Percentiles rank a stretch among this genome's conserved stretches.
These are phyloP conservation scores for Westerdykella aurantiaca DNA, from an alignment of 2,329 filamentous ascomycete species.

Conservation along the genomic window DNA sequence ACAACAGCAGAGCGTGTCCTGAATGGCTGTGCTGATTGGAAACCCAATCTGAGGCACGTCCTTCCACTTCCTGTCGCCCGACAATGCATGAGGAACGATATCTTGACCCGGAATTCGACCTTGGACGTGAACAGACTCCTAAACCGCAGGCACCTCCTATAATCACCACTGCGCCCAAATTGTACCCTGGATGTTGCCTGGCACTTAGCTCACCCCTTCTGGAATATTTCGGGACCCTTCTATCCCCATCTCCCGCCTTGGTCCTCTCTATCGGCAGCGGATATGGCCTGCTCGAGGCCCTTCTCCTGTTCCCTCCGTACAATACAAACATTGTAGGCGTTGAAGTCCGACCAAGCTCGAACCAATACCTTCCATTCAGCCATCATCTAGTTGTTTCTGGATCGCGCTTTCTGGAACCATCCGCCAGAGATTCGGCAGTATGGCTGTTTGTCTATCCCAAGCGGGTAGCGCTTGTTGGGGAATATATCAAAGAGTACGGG, in stretches of 20 bases:
- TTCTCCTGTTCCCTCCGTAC: slow-evolving; percentile 26
- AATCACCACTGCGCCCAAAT: slow-evolving; percentile 15
- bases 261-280: slow-evolving; percentile 47
- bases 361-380: slow-evolving; percentile 41
- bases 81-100: neutral
- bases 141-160: slow-evolving; percentile 6
- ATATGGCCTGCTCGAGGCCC: slow-evolving; percentile 46
- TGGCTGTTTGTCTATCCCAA: slow-evolving; percentile 53
- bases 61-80: neutral
- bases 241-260: slow-evolving; percentile 18
- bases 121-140: too few species aligned
- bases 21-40: too few species aligned
- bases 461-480: slow-evolving; percentile 40
- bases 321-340: slow-evolving; percentile 41
- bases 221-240: slow-evolving; percentile 15
- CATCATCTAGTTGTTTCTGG: slow-evolving; percentile 42
- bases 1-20: too few species aligned
- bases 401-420: slow-evolving; percentile 40
- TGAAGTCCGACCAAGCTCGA: slow-evolving; percentile 44
- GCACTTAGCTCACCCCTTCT: slow-evolving; percentile 31
- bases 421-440: slow-evolving; percentile 39
- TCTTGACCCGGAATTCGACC: neutral
- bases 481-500: slow-evolving; percentile 40
- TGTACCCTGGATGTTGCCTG: slow-evolving; percentile 34
- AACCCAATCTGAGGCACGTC: neutral